Conservation (phyloP, 2,329 filamentous ascomycete species). For the Apiospora hydei region DNA sequence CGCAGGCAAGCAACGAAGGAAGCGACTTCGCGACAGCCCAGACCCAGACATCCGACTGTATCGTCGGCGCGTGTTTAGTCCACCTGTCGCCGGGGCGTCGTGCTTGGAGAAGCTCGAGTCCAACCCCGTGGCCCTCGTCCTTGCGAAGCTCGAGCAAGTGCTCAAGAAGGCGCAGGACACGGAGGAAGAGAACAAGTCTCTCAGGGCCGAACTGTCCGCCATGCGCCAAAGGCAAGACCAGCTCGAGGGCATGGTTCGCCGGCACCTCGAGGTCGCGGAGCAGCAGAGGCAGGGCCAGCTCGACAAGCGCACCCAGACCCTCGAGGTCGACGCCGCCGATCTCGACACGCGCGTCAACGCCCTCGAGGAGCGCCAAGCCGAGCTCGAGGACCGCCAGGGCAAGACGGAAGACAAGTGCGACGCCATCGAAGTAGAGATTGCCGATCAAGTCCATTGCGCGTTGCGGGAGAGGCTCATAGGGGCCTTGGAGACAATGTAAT, state of each 20-base stretch:
- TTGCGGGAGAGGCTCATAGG: slow-evolving; percentile 24
- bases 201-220: slow-evolving; percentile 17
- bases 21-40: slow-evolving; percentile 22
- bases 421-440: slow-evolving; percentile 23
- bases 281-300: not conserved
- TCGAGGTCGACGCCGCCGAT: slow-evolving; percentile 19
- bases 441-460: slow-evolving; percentile 25
- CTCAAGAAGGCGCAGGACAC: not conserved
- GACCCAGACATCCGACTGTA: slow-evolving; percentile 6
- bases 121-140: slow-evolving; percentile 22
- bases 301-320: slow-evolving; percentile 15
- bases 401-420: slow-evolving; percentile 26
- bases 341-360: not conserved
- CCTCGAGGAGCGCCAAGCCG: slow-evolving; percentile 18
- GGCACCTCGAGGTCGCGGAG: slow-evolving; percentile 13
- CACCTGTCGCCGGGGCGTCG: not conserved
- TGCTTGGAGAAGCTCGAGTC: not conserved
- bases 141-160: slow-evolving; percentile 26
- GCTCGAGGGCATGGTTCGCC: slow-evolving; percentile 19
- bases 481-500: slow-evolving; percentile 26
- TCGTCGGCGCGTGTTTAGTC: slow-evolving; percentile 22
- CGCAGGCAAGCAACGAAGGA: slow-evolving; percentile 16
- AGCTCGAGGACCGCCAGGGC: slow-evolving; percentile 25
- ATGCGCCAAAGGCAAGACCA: slow-evolving; percentile 24
- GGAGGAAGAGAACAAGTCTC: slow-evolving; percentile 20